Base-by-base conservation (phyloP, 2,329 filamentous ascomycete species). In the Paraconiothyrium sp. region DNA sequence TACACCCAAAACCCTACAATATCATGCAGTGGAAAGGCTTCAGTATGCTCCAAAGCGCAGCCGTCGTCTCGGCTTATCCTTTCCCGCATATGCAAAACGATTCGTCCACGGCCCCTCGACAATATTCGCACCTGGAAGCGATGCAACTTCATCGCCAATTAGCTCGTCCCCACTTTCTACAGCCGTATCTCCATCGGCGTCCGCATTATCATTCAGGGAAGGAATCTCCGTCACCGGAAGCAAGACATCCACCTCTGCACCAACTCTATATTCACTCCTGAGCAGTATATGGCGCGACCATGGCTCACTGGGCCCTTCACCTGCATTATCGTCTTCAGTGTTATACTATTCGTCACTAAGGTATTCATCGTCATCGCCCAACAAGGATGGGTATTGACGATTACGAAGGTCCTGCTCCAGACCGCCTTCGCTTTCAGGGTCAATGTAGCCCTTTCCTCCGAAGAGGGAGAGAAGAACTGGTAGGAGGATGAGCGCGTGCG, bases 401-500 rank as follows among this genome's bases (percentile, higher is more conserved):
- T 88, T 90, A 1, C 92, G 91, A 63, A 99, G 81, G 74, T 98
- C 94, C 73, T 97, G 93, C 74, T 96, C 93, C 24, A 98, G 83
- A 0, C 94, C 93, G 2, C 94, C 93, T 72, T 96, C 92, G 57
- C 88, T 90, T 73, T 97, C 93, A 0, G 92, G 90, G 72, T 98
- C 93, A 41, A 93, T 85, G 74, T 97, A 98, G 3, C 94, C 88
- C 86, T 63, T 87, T 1, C 95, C 95, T 20, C 95, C 95, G 54
- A 92, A 85, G 54, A 97, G 84, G 73, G 92, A 96, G 67, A 99
- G 84, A 1, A 92, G 90, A 0, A 98, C 95, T 0, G 95, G 95
- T 70, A 99, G 82, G 78, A 98, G 97, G 8, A 99, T 86, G 51
- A 99, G 84, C 0, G 95, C 93, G 78, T 99, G 95, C 10, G 90